Evolutionary conservation across 2,329 filamentous ascomycete species (phyloP), one percentile per base, ranked within the genome.

Genomic region (Aspergillus ustus): DNA sequence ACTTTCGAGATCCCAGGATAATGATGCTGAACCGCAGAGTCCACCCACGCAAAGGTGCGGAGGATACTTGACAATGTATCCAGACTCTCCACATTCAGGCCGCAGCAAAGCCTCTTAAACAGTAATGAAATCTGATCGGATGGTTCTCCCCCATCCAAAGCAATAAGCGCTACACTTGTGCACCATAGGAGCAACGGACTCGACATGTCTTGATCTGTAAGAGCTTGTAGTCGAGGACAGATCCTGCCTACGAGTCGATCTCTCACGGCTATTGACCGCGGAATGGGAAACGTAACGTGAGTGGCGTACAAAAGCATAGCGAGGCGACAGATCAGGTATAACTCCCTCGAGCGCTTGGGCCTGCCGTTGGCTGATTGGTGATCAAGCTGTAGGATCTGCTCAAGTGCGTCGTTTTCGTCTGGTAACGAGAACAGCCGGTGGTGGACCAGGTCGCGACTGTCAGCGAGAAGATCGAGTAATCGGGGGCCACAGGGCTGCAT

Each of bases 221-320:
- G 29, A 5, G 43, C n/a, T 4, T 15, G 20, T 1, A 61, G n/a
- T 13, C 34, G 43, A 4, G 48, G 40, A 22, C 2, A 20, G 9
- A 52, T n/a, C 17, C 7, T 22, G n/a, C 2, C 11, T 17, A 52
- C 19, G 9, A 52, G 29, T 19, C 7, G 29, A 15, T 29, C 17
- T 40, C 29, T 28, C 31, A 61, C 11, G 4, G 45, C 28, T 6
- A 29, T 29, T 2, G 49, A 61, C 8, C 43, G 40, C 4, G 59
- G 59, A 17, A 58, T 34, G 1, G 59, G 59, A 20, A 58, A 61
- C 2, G 59, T 58, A 46, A 61, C 59, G 6, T 61, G 59, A 4
- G 34, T 37, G 8, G 59, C 37, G 20, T 61, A 61, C 5, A 53
- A 17, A 6, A 57, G 15, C 2, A 50, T 34, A 0, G 40, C 40